Conservation (phyloP, 768 basidiomycete species). For the Boletus rufocinnamomeus region DNA sequence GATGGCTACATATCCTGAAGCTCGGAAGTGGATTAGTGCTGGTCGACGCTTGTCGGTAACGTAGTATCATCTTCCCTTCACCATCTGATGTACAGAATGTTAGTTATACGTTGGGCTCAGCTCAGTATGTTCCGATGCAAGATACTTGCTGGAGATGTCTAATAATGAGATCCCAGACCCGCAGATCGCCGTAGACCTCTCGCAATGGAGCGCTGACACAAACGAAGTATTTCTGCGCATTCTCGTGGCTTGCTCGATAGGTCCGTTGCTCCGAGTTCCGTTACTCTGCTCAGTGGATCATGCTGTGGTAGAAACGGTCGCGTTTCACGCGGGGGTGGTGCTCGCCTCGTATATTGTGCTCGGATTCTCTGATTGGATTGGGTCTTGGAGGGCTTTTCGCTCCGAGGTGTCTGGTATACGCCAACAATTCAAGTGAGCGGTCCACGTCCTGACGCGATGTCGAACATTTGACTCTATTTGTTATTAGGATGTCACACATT, state of each 20-base stretch:
- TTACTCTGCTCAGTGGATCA: background rate
- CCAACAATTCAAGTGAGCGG: slow-evolving; percentile 58
- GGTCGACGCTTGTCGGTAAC: slow-evolving; percentile 70
- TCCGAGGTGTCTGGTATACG: slow-evolving; percentile 50
- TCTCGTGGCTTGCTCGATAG: slow-evolving; percentile 65
- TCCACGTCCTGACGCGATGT: too few species aligned
- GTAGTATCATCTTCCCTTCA: background rate
- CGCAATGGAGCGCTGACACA: slow-evolving; percentile 56
- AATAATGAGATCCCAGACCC: slow-evolving; percentile 38
- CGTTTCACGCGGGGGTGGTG: slow-evolving; percentile 72
- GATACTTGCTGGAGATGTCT: background rate
- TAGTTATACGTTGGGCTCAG: slow-evolving; percentile 81
- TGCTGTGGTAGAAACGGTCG: slow-evolving; percentile 59
- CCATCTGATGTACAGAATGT: background rate
- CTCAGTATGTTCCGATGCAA: slow-evolving; percentile 46
- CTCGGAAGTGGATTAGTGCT: slow-evolving; percentile 60
- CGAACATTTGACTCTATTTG: background rate
- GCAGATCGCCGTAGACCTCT: slow-evolving; percentile 37
- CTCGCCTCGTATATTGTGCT: slow-evolving; percentile 57
- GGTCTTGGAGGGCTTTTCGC: slow-evolving; percentile 25
- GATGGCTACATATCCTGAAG: slow-evolving; percentile 60
- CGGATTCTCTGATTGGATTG: slow-evolving; percentile 40
- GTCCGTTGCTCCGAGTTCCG: slow-evolving; percentile 35
- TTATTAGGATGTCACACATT: slow-evolving; percentile 63
- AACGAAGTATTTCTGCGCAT: slow-evolving; percentile 54